phyloP scores from a whole-genome alignment of 805 yeast species.

The Teunomyces barrocoloradensis region DNA sequence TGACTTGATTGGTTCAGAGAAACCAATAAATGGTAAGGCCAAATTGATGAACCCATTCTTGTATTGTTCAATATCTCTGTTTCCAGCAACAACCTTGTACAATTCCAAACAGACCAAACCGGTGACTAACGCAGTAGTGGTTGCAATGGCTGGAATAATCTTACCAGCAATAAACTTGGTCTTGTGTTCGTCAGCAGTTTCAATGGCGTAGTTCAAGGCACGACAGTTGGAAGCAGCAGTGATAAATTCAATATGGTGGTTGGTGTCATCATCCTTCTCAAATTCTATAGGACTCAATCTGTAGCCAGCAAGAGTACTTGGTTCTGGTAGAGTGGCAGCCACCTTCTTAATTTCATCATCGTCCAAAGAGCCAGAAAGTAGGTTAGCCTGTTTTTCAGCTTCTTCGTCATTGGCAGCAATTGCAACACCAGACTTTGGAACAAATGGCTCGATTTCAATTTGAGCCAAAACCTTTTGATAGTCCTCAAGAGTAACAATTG shows the following conservation, averaged over 20 bases:
- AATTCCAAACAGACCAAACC: slow-evolving; percentile 92
- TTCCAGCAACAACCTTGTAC: slow-evolving; percentile 80
- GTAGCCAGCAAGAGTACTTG: slow-evolving; percentile 85
- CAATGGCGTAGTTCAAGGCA: slow-evolving; percentile 87
- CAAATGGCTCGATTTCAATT: slow-evolving; percentile 51
- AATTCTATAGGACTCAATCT: slow-evolving; percentile 87
- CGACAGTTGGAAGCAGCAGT: slow-evolving; percentile 95
- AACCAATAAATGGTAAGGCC: slow-evolving; percentile 94
- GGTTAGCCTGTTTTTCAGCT: slow-evolving; percentile 74
- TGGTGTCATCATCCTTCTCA: slow-evolving; percentile 96
- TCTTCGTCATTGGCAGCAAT: slow-evolving; percentile 87
- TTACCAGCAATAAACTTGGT: slow-evolving; percentile 98
- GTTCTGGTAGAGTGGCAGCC: slow-evolving; percentile 81
- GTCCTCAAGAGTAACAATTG: slow-evolving; percentile 46
- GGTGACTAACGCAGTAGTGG: slow-evolving; percentile 97
- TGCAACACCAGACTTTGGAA: slow-evolving; percentile 70
- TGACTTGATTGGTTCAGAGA: slow-evolving; percentile 92
- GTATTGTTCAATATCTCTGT: slow-evolving; percentile 74
- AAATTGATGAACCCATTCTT: slow-evolving; percentile 90
- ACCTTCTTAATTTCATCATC: slow-evolving; percentile 63
- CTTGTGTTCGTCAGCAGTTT: slow-evolving; percentile 81
- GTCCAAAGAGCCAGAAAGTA: slow-evolving; percentile 43
- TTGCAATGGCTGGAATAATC: slow-evolving; percentile 98
- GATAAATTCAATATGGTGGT: slow-evolving; percentile 95
- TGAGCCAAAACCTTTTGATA: slow-evolving; percentile 55